phyloP scores from a whole-genome alignment of 140 eudicot species.

The Anethum foeniculum region DNA sequence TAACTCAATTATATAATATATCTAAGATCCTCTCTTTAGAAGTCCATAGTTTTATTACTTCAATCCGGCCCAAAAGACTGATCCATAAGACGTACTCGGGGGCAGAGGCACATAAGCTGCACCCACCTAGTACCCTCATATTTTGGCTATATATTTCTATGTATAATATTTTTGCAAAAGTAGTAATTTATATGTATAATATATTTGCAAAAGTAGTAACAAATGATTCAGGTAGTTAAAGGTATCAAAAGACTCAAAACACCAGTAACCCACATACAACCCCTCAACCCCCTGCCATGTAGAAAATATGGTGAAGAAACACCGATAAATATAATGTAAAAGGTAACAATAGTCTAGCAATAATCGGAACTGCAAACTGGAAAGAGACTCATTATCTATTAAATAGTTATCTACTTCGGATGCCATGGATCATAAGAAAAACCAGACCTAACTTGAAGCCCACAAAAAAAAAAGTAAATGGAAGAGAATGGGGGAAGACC shows the following conservation, averaged over 20 bases:
- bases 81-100: too few relatives aligned
- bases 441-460: background rate
- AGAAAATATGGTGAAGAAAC: background rate
- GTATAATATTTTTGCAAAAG: too few relatives aligned
- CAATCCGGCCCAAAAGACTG: too few relatives aligned
- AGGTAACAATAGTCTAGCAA: background rate
- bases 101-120: too few relatives aligned
- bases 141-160: too few relatives aligned
- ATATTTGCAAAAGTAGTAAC: background rate
- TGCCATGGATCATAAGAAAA: background rate
- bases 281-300: background rate
- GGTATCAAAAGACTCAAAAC: background rate
- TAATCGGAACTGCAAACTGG: background rate
- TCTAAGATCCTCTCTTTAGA: too few relatives aligned
- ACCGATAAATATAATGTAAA: background rate
- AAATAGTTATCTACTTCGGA: background rate
- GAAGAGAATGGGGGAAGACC: conserved; percentile 25
- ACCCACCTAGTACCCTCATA: too few relatives aligned
- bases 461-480: background rate
- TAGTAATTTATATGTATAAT: too few relatives aligned
- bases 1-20: too few relatives aligned
- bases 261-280: background rate
- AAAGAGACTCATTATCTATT: background rate
- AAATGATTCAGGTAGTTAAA: background rate
- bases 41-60: too few relatives aligned